A percentile compares a stretch with the other conserved stretches of the same genome.
Evolutionary conservation across 2,329 filamentous ascomycete species (phyloP).

Genomic region (Acrocalymma vagum): DNA sequence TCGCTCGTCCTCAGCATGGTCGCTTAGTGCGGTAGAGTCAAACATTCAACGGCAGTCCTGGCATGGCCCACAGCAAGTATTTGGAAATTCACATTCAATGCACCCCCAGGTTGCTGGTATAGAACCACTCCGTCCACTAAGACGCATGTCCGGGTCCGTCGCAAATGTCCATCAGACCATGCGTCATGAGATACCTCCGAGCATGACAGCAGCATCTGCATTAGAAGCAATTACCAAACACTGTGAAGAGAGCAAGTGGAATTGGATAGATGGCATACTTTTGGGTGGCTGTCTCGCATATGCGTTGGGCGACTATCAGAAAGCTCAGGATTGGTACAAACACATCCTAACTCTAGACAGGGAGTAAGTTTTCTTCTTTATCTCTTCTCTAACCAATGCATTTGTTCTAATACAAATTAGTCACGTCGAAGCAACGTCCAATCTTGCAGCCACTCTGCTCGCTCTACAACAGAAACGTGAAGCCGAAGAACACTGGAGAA

Average conservation of each 20-base stretch:
- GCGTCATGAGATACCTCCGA: slow-evolving; percentile 39
- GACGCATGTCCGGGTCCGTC: slow-evolving; percentile 45
- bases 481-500: slow-evolving; percentile 85
- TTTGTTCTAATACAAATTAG: slow-evolving; percentile 51
- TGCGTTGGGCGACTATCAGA: slow-evolving; percentile 83
- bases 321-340: slow-evolving; percentile 78
- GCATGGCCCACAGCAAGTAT: slow-evolving; percentile 29
- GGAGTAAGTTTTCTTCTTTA: slow-evolving; percentile 50
- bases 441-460: slow-evolving; percentile 87
- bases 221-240: slow-evolving; percentile 46
- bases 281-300: slow-evolving; percentile 92
- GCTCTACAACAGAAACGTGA: slow-evolving; percentile 84
- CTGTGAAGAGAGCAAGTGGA: slow-evolving; percentile 51
- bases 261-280: slow-evolving; percentile 91
- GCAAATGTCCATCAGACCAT: slow-evolving; percentile 33
- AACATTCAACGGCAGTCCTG: slow-evolving; percentile 31
- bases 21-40: slow-evolving; percentile 23
- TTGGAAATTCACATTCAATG: slow-evolving; percentile 22
- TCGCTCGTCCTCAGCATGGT: slow-evolving; percentile 41
- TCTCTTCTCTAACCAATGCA: slow-evolving; percentile 13
- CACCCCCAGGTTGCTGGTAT: slow-evolving; percentile 27
- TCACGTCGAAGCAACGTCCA: slow-evolving; percentile 93
- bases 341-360: slow-evolving; percentile 69
- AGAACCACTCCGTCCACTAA: slow-evolving; percentile 39
- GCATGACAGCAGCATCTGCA: slow-evolving; percentile 46